A percentile compares a stretch with the other conserved stretches of the same genome.
Conservation (phyloP, 1,284 basidiomycete genomes). For the Ustilago xerochloae region DNA sequence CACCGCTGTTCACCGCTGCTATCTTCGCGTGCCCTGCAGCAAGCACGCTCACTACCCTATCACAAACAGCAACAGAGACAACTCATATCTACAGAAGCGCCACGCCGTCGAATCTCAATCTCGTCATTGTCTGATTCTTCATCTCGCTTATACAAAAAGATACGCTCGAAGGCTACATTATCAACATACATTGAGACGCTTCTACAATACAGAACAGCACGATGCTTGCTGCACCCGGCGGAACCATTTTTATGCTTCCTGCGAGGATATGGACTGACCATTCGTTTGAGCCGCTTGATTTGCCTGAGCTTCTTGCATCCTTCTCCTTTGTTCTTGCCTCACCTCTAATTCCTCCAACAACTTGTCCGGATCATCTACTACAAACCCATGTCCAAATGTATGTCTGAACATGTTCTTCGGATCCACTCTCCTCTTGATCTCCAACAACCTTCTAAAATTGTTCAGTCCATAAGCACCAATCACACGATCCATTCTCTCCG, state of each 20-base stretch:
- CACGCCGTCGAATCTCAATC: too few species aligned
- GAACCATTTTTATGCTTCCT: too few species aligned
- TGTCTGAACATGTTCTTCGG: slow-evolving; percentile 53
- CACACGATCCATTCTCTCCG: slow-evolving; percentile 48
- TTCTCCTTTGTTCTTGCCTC: slow-evolving; percentile 10
- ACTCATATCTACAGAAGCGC: neutral
- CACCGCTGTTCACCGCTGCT: neutral
- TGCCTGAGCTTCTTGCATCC: slow-evolving; percentile 23
- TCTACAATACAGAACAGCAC: too few species aligned
- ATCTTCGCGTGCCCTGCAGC: neutral
- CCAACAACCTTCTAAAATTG: slow-evolving; percentile 49
- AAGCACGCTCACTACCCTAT: neutral
- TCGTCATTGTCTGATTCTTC: neutral
- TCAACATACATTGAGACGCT: neutral
- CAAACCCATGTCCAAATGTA: slow-evolving; percentile 49
- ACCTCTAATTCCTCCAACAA: slow-evolving; percentile 27
- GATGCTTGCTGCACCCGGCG: too few species aligned
- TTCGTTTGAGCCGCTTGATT: slow-evolving; percentile 21
- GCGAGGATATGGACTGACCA: slow-evolving; percentile 11
- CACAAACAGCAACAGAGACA: neutral
- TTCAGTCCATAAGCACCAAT: slow-evolving; percentile 49
- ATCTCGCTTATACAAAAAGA: neutral
- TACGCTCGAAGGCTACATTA: too few species aligned
- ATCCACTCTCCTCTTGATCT: slow-evolving; percentile 54
- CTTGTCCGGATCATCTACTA: slow-evolving; percentile 25